Percentiles rank a stretch among this genome's conserved stretches.
Conservation (phyloP, 2,329 filamentous ascomycete species). For the Phaeoacremonium minimum region DNA sequence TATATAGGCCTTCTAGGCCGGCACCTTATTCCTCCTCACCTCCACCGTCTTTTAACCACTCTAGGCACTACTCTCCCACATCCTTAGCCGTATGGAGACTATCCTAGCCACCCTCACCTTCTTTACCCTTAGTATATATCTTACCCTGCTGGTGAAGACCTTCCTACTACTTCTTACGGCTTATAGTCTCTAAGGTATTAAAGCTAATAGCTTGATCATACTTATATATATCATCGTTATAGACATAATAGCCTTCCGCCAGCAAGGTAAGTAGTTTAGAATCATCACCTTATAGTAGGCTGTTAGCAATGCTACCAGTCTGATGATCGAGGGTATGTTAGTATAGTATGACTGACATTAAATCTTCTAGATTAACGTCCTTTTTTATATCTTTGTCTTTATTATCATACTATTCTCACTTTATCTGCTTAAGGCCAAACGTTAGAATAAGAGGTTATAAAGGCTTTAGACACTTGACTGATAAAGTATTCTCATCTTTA, state of each 20-base stretch:
- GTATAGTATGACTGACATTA: neutral
- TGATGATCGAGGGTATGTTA: neutral
- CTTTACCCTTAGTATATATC: conserved; percentile 36
- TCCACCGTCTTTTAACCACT: conserved; percentile 36
- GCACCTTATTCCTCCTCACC: conserved; percentile 40
- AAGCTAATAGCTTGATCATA: too few relatives aligned
- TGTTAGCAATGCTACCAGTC: neutral
- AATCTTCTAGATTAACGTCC: neutral
- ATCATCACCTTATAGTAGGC: neutral
- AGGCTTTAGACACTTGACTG: neutral
- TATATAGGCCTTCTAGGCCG: conserved; percentile 17
- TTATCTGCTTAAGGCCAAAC: too few relatives aligned
- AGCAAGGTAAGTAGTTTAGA: neutral
- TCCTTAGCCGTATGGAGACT: conserved; percentile 41
- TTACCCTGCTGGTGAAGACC: neutral
- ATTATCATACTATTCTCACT: neutral
- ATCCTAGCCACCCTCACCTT: conserved; percentile 35
- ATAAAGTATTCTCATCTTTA: neutral
- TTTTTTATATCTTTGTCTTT: conserved; percentile 1
- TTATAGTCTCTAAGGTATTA: too few relatives aligned
- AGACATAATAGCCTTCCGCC: neutral
- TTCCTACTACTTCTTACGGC: neutral
- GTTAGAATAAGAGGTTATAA: neutral
- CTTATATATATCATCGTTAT: neutral
- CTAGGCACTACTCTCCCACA: conserved; percentile 34